Evolutionary conservation across 1,284 basidiomycete genomes (phyloP), one percentile per base, ranked within the genome.

Genomic region (Melampsora abietis-canadensis): DNA sequence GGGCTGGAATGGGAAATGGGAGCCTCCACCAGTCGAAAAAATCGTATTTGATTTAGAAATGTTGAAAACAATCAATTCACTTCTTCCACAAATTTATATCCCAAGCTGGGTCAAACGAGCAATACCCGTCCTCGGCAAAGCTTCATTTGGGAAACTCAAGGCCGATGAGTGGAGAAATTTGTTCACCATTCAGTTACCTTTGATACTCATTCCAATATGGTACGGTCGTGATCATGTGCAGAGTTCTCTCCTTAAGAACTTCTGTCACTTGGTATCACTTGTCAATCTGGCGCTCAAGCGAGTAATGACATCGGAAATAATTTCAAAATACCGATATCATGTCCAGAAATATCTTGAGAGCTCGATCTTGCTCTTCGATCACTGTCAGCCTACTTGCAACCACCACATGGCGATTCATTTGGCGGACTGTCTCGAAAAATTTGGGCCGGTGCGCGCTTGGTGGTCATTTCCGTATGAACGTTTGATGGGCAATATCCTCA

Each of bases 161-260:
- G 77, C 77, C 2, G 68, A 77, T 19, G 66, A 77, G 27, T 27
- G 27, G 27, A 27, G 27, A 27, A 27, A 27, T 2, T 27, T 68
- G 17, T 68, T 68, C 30, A 68, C 66, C 19, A 68, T 68, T 17
- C 66, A 68, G 15, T 54, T 68, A 4, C 66, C 66, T 0, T 57
- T 68, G 19, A 57, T 48, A 37, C 66, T 68, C 2, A 46, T 68
- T 8, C 27, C 54, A 48, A 8, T 24, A 57, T 7, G 54, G 67
- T 51, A 27, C 27, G 40, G 19, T 3, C 3, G 10, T 8, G 67
- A 68, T 30, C 1, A 19, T 1, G 44, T 44, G 1, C 40, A 17
- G 0, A 14, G 3, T 47, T 34, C 57, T 31, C 67, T 68, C 2
- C 30, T 68, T 2, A 27, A 46, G 0, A 68, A 68, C 15, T 68